A percentile compares a stretch with the other conserved stretches of the same genome.
Evolutionary conservation across 2,329 filamentous ascomycete species (phyloP).

Genomic region (Penicillium sclerotiorum): DNA sequence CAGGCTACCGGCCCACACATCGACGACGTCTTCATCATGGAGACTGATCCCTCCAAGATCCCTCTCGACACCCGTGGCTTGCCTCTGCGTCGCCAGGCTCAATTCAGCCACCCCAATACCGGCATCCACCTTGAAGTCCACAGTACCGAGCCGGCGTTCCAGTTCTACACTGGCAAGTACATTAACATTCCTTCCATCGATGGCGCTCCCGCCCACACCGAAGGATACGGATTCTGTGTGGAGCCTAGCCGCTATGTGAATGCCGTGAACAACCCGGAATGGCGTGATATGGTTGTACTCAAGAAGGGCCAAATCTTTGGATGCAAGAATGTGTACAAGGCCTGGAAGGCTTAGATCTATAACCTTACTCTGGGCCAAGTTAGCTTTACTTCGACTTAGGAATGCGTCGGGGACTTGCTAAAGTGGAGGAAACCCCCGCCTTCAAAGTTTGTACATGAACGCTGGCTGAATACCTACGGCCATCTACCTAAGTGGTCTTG

Average conservation of each 20-base stretch:
- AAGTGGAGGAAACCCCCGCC: too few species aligned
- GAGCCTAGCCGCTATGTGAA: constrained; percentile 93
- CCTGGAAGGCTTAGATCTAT: constrained; percentile 63
- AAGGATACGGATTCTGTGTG: constrained; percentile 81
- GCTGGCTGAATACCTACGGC: too few species aligned
- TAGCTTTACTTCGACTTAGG: too few species aligned
- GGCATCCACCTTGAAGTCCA: constrained; percentile 81
- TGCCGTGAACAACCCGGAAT: constrained; percentile 77
- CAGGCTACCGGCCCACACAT: constrained; percentile 72
- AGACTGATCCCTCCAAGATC: constrained; percentile 61
- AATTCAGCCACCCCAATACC: constrained; percentile 72
- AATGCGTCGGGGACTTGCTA: too few species aligned
- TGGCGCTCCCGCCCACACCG: constrained; percentile 63
- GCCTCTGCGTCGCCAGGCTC: constrained; percentile 68
- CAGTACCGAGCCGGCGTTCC: constrained; percentile 93
- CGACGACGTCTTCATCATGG: constrained; percentile 87
- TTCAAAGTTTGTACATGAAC: too few species aligned
- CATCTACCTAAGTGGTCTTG: too few species aligned
- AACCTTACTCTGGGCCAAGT: too few species aligned
- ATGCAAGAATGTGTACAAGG: constrained; percentile 77
- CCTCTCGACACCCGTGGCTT: constrained; percentile 67
- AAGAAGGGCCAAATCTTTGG: constrained; percentile 87
- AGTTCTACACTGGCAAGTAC: constrained; percentile 91
- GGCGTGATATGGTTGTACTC: constrained; percentile 76
- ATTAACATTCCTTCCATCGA: constrained; percentile 72